phyloP scores from a whole-genome alignment of 352 stramenopile species.

The Globisporangium heterothallicum region DNA sequence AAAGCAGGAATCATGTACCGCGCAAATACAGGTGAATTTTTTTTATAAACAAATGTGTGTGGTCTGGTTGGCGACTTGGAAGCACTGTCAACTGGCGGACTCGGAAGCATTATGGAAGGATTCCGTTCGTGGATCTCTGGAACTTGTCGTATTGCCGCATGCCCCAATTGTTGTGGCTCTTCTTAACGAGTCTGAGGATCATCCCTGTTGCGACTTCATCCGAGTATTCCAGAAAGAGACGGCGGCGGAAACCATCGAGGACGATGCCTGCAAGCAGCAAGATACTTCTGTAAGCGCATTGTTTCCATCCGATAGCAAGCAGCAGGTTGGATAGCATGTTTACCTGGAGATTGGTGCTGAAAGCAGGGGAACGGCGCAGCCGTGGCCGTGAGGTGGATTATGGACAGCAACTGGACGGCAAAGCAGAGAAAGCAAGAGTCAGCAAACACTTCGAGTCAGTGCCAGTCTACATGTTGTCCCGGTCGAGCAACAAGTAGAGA shows the following conservation, averaged over 20 bases:
- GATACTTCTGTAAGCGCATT: not conserved
- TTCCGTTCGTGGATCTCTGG: slow-evolving; percentile 63
- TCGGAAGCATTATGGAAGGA: slow-evolving; percentile 27
- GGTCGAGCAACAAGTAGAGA: too few species aligned
- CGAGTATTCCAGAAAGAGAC: slow-evolving; percentile 27
- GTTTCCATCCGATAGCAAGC: not conserved
- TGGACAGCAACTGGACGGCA: slow-evolving; percentile 45
- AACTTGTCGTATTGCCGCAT: slow-evolving; percentile 72
- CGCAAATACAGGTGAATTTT: too few species aligned
- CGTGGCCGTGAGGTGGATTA: slow-evolving; percentile 88
- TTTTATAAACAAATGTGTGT: too few species aligned
- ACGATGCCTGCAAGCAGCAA: slow-evolving; percentile 6
- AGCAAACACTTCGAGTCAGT: not conserved
- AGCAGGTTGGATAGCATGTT: not conserved
- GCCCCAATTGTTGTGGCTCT: slow-evolving; percentile 63
- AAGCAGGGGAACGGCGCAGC: slow-evolving; percentile 91
- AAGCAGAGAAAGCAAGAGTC: not conserved
- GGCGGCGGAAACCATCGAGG: slow-evolving; percentile 20
- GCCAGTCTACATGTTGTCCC: too few species aligned
- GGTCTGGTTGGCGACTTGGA: too few species aligned
- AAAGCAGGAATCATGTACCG: too few species aligned
- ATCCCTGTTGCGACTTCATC: slow-evolving; percentile 17
- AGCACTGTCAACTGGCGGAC: too few species aligned
- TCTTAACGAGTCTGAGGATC: slow-evolving; percentile 40
- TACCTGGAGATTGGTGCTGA: slow-evolving; percentile 18